Conservation (phyloP, 345 rosid genomes). For the Dipteronia dyeriana region DNA sequence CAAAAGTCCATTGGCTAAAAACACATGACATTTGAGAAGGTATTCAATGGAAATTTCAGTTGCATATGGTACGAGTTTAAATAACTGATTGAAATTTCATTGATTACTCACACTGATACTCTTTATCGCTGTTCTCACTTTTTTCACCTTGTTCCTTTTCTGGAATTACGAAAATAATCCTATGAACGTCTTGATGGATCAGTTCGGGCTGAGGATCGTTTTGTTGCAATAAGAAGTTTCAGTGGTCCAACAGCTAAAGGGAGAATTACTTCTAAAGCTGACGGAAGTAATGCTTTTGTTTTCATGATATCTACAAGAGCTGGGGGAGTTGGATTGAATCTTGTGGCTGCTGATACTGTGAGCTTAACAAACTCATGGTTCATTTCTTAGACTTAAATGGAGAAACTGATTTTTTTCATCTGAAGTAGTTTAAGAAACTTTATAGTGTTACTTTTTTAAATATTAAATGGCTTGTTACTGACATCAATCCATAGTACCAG, state of each 20-base stretch:
- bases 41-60: background rate
- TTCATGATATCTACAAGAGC: slow-evolving; percentile 95
- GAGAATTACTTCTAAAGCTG: slow-evolving; percentile 33
- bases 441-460: background rate
- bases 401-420: slow-evolving; percentile 3
- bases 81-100: background rate
- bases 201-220: slow-evolving; percentile 89
- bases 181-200: slow-evolving; percentile 99
- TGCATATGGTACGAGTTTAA: background rate
- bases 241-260: slow-evolving; percentile 42
- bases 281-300: slow-evolving; percentile 60
- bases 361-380: slow-evolving; percentile 26
- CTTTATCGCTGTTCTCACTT: background rate
- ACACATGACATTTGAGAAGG: background rate
- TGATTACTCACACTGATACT: background rate
- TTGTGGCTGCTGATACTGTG: slow-evolving; percentile 91
- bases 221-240: slow-evolving; percentile 87
- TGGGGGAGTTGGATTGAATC: slow-evolving; percentile 96
- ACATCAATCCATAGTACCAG: slow-evolving; percentile 42
- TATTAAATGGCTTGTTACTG: background rate
- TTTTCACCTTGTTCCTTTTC: slow-evolving; percentile 19
- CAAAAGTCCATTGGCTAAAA: background rate
- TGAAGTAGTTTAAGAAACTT: slow-evolving; percentile 4
- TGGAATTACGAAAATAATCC: slow-evolving; percentile 77
- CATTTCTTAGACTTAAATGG: background rate